Percentiles rank a stretch among this genome's conserved stretches.
Evolutionary conservation across 106 monocot genomes (phyloP).

Genomic region (Agapanthus africanus): DNA sequence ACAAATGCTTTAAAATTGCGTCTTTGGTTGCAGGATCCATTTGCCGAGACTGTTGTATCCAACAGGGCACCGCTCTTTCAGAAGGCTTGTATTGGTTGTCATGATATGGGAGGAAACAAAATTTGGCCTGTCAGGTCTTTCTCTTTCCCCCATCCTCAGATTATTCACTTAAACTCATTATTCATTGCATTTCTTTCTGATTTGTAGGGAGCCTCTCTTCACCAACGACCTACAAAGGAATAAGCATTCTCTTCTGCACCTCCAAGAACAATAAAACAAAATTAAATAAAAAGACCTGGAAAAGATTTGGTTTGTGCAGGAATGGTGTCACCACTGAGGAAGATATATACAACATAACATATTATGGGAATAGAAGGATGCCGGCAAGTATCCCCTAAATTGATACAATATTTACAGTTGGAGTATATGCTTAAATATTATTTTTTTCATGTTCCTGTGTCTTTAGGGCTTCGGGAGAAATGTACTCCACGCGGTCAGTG

Average conservation of each 20-base stretch:
- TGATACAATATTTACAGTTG: background rate
- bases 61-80: conserved; percentile 55
- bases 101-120: conserved; percentile 90
- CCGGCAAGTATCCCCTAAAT: conserved; percentile 33
- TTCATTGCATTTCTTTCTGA: background rate
- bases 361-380: conserved; percentile 88
- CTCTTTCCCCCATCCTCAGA: background rate
- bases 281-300: too few relatives aligned
- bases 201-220: conserved; percentile 82
- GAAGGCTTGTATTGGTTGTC: conserved; percentile 86
- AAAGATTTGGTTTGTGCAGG: conserved; percentile 36
- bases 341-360: conserved; percentile 78
- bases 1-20: background rate
- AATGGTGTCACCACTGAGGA: conserved; percentile 61
- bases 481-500: conserved; percentile 85
- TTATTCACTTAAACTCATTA: background rate
- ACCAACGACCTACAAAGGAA: conserved; percentile 75
- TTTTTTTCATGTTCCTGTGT: background rate
- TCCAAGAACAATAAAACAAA: background rate
- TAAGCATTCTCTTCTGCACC: conserved; percentile 11
- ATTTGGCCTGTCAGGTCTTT: conserved; percentile 63
- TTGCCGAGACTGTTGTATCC: conserved; percentile 17
- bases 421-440: background rate
- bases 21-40: conserved; percentile 22
- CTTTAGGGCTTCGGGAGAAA: conserved; percentile 80